A percentile compares a stretch with the other conserved stretches of the same genome.
These are phyloP conservation scores for Termitomyces sp. DNA, from an alignment of 768 basidiomycete genomes.

Conservation along the genomic window DNA sequence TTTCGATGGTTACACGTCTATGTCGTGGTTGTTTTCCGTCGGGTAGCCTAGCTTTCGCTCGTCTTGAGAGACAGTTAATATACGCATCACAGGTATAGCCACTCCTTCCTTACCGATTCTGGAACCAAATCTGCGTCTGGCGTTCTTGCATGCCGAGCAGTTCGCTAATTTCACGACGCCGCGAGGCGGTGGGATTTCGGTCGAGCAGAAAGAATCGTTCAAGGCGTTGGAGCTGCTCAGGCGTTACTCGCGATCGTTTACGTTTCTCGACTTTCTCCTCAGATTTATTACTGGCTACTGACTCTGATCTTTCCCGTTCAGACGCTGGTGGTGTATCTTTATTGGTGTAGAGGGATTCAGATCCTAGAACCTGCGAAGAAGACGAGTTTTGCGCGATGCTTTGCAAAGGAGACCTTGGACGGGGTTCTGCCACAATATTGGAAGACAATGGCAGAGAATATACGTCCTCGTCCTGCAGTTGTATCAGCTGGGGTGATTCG, in stretches of 20 bases:
- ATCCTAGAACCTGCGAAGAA: slow-evolving; percentile 8
- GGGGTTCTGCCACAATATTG: slow-evolving; percentile 9
- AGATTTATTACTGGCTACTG: slow-evolving; percentile 21
- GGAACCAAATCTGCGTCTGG: slow-evolving; percentile 89
- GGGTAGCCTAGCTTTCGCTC: slow-evolving; percentile 76
- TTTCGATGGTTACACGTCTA: slow-evolving; percentile 27
- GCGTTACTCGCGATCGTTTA: slow-evolving; percentile 75
- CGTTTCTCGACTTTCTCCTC: slow-evolving; percentile 64
- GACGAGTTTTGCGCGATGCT: not conserved
- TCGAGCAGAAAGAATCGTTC: slow-evolving; percentile 67
- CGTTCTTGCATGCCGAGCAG: slow-evolving; percentile 79
- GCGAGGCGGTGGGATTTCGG: slow-evolving; percentile 65
- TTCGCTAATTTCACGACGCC: slow-evolving; percentile 69
- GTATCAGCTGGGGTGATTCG: slow-evolving; percentile 13
- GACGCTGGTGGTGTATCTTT: slow-evolving; percentile 29
- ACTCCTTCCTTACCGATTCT: slow-evolving; percentile 56
- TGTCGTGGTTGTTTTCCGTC: slow-evolving; percentile 49
- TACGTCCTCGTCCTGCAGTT: not conserved
- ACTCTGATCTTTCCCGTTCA: slow-evolving; percentile 27
- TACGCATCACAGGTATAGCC: not conserved
- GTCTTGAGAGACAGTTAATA: slow-evolving; percentile 35
- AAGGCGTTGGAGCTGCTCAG: slow-evolving; percentile 72
- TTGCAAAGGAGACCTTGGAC: slow-evolving; percentile 15
- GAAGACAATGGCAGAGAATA: slow-evolving; percentile 7
- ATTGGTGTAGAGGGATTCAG: slow-evolving; percentile 23